Evolutionary conservation across 2,329 filamentous ascomycete species (phyloP).

Genomic region (Cladosporium sp.): DNA sequence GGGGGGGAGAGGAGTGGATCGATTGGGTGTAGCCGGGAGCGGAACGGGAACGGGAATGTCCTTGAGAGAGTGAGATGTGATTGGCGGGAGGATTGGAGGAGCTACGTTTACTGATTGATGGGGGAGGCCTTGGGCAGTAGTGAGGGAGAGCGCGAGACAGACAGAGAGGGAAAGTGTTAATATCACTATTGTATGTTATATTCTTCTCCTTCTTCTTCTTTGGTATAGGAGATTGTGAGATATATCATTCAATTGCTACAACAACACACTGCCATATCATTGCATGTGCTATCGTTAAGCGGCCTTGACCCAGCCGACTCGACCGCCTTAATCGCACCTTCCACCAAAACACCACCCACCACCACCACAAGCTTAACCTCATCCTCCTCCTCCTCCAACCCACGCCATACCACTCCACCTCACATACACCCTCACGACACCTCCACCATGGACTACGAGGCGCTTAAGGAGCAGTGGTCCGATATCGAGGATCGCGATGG

Average conservation of each 20-base stretch:
- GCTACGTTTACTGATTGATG: constrained; percentile 20
- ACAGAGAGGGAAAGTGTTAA: neutral
- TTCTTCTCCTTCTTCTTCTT: no score
- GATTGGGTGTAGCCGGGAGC: no score
- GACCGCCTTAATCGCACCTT: constrained; percentile 10
- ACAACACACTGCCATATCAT: no score
- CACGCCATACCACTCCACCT: no score
- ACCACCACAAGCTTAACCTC: constrained; percentile 10
- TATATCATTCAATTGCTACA: no score
- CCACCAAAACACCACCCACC: constrained; percentile 8
- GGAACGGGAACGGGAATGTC: neutral
- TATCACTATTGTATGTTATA: neutral
- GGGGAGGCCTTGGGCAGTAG: neutral
- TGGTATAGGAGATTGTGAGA: no score
- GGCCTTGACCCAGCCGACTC: constrained; percentile 11
- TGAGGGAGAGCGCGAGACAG: neutral
- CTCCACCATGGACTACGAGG: constrained; percentile 78
- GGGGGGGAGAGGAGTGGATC: constrained; percentile 4
- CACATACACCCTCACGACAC: constrained; percentile 12
- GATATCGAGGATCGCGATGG: constrained; percentile 96
- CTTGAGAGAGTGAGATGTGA: constrained; percentile 21
- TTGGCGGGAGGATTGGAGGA: constrained; percentile 16
- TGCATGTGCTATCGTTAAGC: constrained; percentile 16
- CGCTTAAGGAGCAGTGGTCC: constrained; percentile 91
- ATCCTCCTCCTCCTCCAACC: neutral